These are phyloP conservation scores for Hypoxylon sp. DNA, from an alignment of 2,329 filamentous ascomycete species.

Conservation along the genomic window DNA sequence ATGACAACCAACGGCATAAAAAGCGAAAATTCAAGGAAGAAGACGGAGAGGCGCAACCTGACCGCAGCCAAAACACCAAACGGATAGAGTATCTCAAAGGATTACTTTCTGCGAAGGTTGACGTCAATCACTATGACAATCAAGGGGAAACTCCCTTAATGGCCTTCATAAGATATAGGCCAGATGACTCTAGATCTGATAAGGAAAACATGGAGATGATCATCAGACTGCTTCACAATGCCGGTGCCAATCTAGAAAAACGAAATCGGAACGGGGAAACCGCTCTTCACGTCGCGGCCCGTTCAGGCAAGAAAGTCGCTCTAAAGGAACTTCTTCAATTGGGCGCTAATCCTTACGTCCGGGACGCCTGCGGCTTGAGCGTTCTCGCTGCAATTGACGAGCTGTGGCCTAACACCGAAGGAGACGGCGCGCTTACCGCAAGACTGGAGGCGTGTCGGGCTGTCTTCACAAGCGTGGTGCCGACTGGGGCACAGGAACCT, in stretches of 20 bases:
- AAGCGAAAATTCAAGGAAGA: constrained; percentile 58
- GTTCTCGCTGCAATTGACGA: constrained; percentile 63
- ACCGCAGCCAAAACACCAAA: constrained; percentile 27
- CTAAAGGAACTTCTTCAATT: constrained; percentile 62
- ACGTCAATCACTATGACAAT: constrained; percentile 68
- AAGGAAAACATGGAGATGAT: constrained; percentile 65
- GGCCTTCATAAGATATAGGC: constrained; percentile 66
- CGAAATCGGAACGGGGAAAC: constrained; percentile 70
- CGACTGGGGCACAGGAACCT: constrained; percentile 57
- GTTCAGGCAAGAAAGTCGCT: constrained; percentile 67
- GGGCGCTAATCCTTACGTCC: constrained; percentile 64
- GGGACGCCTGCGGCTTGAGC: constrained; percentile 62
- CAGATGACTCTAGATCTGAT: constrained; percentile 59
- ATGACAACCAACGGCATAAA: constrained; percentile 44
- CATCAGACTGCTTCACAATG: constrained; percentile 60
- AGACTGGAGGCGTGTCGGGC: constrained; percentile 63
- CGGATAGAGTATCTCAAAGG: constrained; percentile 46
- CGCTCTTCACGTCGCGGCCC: constrained; percentile 67
- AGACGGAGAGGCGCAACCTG: constrained; percentile 40
- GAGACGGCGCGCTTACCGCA: constrained; percentile 56
- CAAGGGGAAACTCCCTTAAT: constrained; percentile 69
- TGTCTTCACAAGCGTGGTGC: constrained; percentile 59
- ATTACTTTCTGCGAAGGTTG: constrained; percentile 59
- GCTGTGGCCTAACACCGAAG: constrained; percentile 55
- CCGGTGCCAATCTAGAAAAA: constrained; percentile 63